Evolutionary conservation across 2,329 filamentous ascomycete genomes (phyloP), one percentile per base, ranked within the genome.

Genomic region (Pseudovirgaria hyperparasitica): DNA sequence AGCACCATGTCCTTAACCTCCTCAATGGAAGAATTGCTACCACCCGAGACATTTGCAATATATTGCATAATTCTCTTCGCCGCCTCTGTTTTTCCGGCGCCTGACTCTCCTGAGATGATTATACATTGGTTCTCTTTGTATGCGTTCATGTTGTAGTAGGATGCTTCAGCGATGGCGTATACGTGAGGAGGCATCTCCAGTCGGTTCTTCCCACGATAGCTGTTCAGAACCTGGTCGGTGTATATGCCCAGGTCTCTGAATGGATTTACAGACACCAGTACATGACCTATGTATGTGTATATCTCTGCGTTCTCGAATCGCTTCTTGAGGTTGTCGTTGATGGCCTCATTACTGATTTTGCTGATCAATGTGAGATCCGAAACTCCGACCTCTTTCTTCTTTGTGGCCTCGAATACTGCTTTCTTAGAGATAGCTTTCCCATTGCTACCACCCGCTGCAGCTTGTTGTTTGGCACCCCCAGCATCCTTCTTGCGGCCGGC

Each of bases 111-210:
- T 4, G 90, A 96, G 43, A 98, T 98, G 57, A 98, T 98, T 41
- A 98, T 87, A 61, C 90, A 96, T 57, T 98, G 90, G 62, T 96
- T 96, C 44, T 96, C 90, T 48, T 84, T 84, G 67, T 98, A 98
- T 24, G 86, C 87, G 57, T 96, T 96, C 90, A 98, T 96, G 64
- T 98, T 96, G 64, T 96, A 96, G 65, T 98, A 98, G 29, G 86
- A 59, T 6, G 87, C 80, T 59, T 98, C 90, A 50, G 90, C 90
- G 47, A 98, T 90, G 34, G 85, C 87, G 54, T 94, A 98, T 42
- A 98, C 90, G 57, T 98, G 90, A 6, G 90, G 90, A 16, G 85
- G 81, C 62, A 84, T 75, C 60, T 98, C 90, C 39, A 98, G 70
- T 39, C 90, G 76, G 62, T 98, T 98, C 68, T 96, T 94, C 42